Evolutionary conservation across 2,329 filamentous ascomycete species (phyloP).

Genomic region (Lecanosticta acicola): DNA sequence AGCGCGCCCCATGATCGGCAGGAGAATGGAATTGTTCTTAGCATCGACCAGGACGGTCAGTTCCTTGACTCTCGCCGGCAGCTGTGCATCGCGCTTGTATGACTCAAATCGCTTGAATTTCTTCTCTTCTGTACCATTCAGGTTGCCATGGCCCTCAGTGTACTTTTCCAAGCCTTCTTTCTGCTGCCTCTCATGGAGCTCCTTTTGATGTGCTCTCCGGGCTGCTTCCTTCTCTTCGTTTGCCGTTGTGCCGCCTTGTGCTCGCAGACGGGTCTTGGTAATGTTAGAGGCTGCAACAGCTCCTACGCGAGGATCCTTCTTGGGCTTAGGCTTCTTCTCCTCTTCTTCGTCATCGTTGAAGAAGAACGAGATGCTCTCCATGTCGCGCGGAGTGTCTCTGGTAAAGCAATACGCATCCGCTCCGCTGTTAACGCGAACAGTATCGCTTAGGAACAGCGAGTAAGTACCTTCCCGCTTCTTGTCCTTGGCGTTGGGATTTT

Average conservation of each 20-base stretch:
- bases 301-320: slow-evolving; percentile 74
- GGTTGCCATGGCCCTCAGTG: slow-evolving; percentile 73
- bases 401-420: slow-evolving; percentile 83
- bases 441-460: slow-evolving; percentile 86
- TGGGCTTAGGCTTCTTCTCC: slow-evolving; percentile 78
- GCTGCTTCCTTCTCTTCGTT: slow-evolving; percentile 86
- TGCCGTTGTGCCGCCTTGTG: slow-evolving; percentile 78
- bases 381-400: slow-evolving; percentile 81
- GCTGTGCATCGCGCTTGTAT: slow-evolving; percentile 95
- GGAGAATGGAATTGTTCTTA: slow-evolving; percentile 83
- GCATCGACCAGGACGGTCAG: slow-evolving; percentile 83
- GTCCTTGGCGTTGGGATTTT: slow-evolving; percentile 80
- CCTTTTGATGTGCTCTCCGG: slow-evolving; percentile 86
- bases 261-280: slow-evolving; percentile 84
- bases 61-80: slow-evolving; percentile 76
- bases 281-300: slow-evolving; percentile 93
- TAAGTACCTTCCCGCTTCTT: slow-evolving; percentile 79
- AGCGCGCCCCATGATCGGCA: slow-evolving; percentile 94
- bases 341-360: slow-evolving; percentile 95
- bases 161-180: slow-evolving; percentile 80
- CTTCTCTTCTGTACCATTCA: slow-evolving; percentile 90
- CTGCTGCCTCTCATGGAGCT: slow-evolving; percentile 81
- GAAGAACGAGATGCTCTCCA: slow-evolving; percentile 95
- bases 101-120: slow-evolving; percentile 99
- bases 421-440: slow-evolving; percentile 70